Evolutionary conservation across 2,329 filamentous ascomycete species (phyloP), one percentile per base, ranked within the genome.

Genomic region (Colletotrichum sp.): DNA sequence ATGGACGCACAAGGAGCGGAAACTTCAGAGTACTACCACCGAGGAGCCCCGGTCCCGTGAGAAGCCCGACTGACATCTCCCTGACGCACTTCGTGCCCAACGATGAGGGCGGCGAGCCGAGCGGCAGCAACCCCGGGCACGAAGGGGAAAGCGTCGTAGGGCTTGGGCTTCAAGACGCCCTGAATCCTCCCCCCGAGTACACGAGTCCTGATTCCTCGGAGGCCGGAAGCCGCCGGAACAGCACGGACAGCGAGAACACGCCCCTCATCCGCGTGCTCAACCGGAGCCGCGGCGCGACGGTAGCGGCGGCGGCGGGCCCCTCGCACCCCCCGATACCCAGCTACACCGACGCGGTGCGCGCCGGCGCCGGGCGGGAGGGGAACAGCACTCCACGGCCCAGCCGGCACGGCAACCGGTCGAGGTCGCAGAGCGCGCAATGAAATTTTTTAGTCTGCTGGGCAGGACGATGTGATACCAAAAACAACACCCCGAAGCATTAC

Each of bases 41-140:
- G 11, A 94, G 94, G 25, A 98, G 95, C 82, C 96, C 96, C 1
- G 97, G 97, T 5, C 97, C 97, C 3, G 90, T 96, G 77, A 92
- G 96, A 80, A 98, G 95, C 81, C 96, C 97, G 11, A 99, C 97
- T 13, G 97, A 99, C 84, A 99, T 99, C 79, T 98, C 96, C 11
- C 91, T 99, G 64, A 95, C 96, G 32, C 95, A 96, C 81, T 90
- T 98, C 69, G 93, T 95, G 61, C 94, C 90, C 5, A 89, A 86
- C 77, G 93, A 96, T 79, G 90, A 92, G 72, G 91, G 89, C n/a
- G 95, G 95, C 81, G 95, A 96, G 73, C 90, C 92, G 29, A 94
- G 93, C 80, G 78, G 86, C 82, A 77, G 72, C 80, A 57, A 77
- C 70, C 74, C 78, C 66, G 76, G 72, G 70, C 78, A 81, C 9